Evolutionary conservation across 257 asterid species (phyloP).

Genomic region (Nicotiana knightiana): DNA sequence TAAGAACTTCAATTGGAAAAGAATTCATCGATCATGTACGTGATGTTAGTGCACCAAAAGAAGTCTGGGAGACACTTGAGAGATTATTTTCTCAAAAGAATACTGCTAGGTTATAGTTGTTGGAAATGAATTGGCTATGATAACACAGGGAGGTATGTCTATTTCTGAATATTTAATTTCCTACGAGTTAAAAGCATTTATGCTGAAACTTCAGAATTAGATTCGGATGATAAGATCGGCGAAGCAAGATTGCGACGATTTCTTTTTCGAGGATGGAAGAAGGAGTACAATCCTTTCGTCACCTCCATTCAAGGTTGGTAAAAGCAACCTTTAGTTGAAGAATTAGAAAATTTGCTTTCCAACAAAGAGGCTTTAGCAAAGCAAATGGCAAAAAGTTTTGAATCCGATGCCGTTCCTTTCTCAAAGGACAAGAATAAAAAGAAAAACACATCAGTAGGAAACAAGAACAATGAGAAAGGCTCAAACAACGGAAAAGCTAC

Average conservation of each 20-base stretch:
- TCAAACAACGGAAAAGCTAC: background rate
- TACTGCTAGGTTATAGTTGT: background rate
- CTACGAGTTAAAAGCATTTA: background rate
- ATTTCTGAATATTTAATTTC: background rate
- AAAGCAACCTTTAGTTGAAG: background rate
- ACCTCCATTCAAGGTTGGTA: conserved; percentile 7
- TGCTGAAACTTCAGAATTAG: conserved; percentile 12
- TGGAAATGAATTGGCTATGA: conserved; percentile 5
- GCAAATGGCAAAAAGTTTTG: conserved; percentile 8
- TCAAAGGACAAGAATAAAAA: background rate
- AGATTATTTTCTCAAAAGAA: conserved; percentile 7
- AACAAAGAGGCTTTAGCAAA: conserved; percentile 14
- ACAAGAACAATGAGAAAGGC: too few relatives aligned
- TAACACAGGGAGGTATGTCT: conserved; percentile 1
- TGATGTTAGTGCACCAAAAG: background rate
- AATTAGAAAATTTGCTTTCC: background rate
- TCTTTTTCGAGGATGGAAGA: background rate
- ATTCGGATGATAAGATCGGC: background rate
- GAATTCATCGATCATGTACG: conserved; percentile 9
- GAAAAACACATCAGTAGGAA: background rate
- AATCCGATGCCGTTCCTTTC: background rate
- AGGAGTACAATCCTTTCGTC: background rate
- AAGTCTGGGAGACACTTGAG: conserved; percentile 2
- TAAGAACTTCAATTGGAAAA: conserved; percentile 15
- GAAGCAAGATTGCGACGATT: background rate